Evolutionary conservation across 345 rosid species (phyloP).

Genomic region (Ailanthus altissimus): DNA sequence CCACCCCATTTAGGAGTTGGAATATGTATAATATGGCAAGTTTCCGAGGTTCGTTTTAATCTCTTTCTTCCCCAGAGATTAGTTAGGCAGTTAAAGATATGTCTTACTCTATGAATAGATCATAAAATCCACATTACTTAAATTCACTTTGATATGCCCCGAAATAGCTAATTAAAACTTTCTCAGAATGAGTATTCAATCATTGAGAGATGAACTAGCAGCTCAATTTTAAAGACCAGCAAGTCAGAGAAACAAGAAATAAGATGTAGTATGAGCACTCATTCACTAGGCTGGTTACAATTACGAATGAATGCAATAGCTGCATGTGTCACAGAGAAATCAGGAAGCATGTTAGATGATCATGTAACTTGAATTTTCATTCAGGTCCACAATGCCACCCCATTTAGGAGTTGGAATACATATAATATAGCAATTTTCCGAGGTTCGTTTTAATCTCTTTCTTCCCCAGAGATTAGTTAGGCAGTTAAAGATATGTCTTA

Average conservation of each 20-base stretch:
- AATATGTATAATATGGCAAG: not conserved
- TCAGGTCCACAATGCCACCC: not conserved
- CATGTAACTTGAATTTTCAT: not conserved
- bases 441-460: not conserved
- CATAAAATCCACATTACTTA: not conserved
- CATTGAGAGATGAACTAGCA: not conserved
- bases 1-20: not conserved
- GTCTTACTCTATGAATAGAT: not conserved
- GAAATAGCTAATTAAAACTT: not conserved
- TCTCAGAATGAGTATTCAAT: not conserved
- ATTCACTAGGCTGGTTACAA: not conserved
- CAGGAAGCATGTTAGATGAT: not conserved
- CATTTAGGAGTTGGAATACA: not conserved
- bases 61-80: not conserved
- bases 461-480: not conserved
- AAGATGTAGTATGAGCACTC: not conserved
- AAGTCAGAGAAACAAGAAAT: too few relatives aligned
- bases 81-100: not conserved
- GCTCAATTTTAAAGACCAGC: not conserved
- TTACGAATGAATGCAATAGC: not conserved
- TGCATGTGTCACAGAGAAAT: not conserved
- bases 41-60: not conserved
- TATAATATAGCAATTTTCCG: not conserved
- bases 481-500: not conserved
- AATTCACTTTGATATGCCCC: not conserved